These are phyloP conservation scores for Hygrocybe punicea DNA, from an alignment of 768 basidiomycete species.

Conservation along the genomic window DNA sequence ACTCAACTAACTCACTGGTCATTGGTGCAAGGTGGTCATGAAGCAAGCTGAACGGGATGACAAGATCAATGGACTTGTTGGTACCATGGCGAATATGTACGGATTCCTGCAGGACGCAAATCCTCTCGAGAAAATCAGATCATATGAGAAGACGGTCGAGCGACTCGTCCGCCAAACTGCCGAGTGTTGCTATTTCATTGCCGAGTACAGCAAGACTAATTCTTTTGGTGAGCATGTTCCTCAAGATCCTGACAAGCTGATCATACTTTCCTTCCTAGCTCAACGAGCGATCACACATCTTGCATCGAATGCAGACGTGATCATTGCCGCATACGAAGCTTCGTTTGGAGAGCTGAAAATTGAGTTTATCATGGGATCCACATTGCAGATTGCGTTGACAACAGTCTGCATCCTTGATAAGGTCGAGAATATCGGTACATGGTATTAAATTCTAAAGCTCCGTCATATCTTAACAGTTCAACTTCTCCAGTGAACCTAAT, in stretches of 20 bases:
- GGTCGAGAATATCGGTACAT: background rate
- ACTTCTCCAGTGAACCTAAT: background rate
- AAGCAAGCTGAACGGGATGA: background rate
- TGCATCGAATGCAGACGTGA: background rate
- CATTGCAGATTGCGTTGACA: background rate
- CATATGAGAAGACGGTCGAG: background rate
- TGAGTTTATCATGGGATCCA: conserved; percentile 1
- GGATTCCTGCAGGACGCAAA: background rate
- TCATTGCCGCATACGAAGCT: background rate
- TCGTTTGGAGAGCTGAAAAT: background rate
- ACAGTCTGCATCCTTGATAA: conserved; percentile 9
- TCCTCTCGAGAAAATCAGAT: background rate
- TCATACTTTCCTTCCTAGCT: background rate
- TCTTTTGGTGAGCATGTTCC: background rate
- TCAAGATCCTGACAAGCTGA: background rate
- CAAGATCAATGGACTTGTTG: background rate
- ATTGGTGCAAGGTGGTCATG: background rate
- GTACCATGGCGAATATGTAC: background rate
- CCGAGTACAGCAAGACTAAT: background rate
- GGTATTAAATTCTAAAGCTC: background rate
- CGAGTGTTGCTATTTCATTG: background rate
- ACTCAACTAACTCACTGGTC: background rate
- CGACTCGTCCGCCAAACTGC: background rate
- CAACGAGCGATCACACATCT: background rate
- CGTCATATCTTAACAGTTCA: background rate